Evolutionary conservation across 306 rosid genomes (phyloP).

Genomic region (Pyrus pyrifolia): DNA sequence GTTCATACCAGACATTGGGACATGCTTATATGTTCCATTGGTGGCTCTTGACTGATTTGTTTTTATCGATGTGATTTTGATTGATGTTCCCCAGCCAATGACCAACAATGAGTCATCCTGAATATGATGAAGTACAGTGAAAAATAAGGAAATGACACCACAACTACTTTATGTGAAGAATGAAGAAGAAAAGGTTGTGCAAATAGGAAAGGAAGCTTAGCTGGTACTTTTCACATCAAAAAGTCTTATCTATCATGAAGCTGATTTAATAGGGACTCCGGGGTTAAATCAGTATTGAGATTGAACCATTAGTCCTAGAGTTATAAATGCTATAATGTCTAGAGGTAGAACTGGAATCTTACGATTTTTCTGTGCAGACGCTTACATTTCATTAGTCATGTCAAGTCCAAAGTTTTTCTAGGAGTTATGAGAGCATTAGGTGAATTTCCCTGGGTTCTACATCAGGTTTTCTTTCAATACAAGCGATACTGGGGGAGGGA

Average conservation of each 20-base stretch:
- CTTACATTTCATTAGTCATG: background rate
- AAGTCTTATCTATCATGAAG: background rate
- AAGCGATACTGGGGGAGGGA: too few species aligned
- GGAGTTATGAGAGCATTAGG: background rate
- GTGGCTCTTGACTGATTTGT: constrained; percentile 45
- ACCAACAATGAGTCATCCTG: constrained; percentile 89
- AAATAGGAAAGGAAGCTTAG: background rate
- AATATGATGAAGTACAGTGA: constrained; percentile 26
- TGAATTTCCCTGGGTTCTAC: background rate
- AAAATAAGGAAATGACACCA: constrained; percentile 14
- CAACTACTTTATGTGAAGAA: background rate
- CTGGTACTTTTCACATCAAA: background rate
- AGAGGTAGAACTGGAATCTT: background rate
- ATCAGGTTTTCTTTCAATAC: background rate
- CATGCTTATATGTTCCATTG: constrained; percentile 59
- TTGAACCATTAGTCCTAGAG: background rate
- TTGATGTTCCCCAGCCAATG: constrained; percentile 96
- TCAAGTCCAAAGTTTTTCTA: background rate
- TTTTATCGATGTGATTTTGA: constrained; percentile 81
- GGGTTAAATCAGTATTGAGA: background rate
- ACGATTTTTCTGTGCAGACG: background rate
- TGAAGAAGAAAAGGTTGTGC: background rate
- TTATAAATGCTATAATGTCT: background rate
- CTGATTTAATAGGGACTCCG: background rate
- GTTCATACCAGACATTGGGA: constrained; percentile 57